These are phyloP conservation scores for Cadophora sp. DNA, from an alignment of 2,329 filamentous ascomycete species.

Conservation along the genomic window DNA sequence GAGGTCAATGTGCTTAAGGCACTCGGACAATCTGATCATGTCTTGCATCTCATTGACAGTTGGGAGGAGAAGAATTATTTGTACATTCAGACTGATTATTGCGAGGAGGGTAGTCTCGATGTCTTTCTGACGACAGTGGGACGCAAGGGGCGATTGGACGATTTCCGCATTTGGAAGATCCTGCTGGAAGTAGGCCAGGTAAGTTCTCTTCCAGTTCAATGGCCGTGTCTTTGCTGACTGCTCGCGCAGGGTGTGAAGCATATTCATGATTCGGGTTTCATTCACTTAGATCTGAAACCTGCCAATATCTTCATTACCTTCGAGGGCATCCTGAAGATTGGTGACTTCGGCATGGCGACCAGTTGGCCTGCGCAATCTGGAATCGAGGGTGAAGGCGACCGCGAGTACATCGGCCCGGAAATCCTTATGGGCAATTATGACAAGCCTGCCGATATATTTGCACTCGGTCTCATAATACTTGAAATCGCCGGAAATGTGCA, in stretches of 20 bases:
- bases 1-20: conserved; percentile 82
- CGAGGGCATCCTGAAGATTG: conserved; percentile 83
- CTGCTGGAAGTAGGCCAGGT: conserved; percentile 84
- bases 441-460: conserved; percentile 92
- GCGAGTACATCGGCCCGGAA: conserved; percentile 95
- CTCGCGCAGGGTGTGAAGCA: conserved; percentile 77
- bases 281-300: conserved; percentile 85
- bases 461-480: conserved; percentile 90
- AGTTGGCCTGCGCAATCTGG: conserved; percentile 76
- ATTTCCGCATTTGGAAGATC: conserved; percentile 99
- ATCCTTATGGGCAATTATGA: conserved; percentile 86
- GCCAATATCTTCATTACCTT: conserved; percentile 85
- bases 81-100: conserved; percentile 98
- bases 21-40: conserved; percentile 82
- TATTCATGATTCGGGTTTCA: conserved; percentile 87
- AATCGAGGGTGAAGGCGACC: conserved; percentile 91
- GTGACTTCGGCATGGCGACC: conserved; percentile 84
- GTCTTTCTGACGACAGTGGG: conserved; percentile 85
- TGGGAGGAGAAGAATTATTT: conserved; percentile 88
- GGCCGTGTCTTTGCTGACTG: conserved; percentile 34
- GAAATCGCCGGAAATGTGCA: conserved; percentile 95
- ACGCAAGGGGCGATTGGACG: conserved; percentile 84
- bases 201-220: conserved; percentile 48
- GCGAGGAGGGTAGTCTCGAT: conserved; percentile 90
- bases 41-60: conserved; percentile 81